A percentile compares a stretch with the other conserved stretches of the same genome.
phyloP scores from a whole-genome alignment of 2,329 filamentous ascomycete genomes.

The Curvularia spicifera region DNA sequence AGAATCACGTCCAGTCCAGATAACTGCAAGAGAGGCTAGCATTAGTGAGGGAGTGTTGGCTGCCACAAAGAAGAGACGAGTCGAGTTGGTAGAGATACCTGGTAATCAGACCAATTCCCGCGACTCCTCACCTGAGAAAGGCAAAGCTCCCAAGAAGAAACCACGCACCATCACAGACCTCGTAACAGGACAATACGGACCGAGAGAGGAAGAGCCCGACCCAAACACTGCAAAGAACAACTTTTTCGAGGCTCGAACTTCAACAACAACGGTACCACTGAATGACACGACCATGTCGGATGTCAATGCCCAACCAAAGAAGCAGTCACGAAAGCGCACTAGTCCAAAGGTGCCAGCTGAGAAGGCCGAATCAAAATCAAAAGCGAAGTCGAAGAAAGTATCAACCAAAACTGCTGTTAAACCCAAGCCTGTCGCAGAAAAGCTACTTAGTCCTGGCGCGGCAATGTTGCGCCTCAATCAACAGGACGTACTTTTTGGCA shows the following conservation, averaged over 20 bases:
- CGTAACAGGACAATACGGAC: constrained; percentile 45
- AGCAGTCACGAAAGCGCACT: constrained; percentile 31
- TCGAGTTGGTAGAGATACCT: constrained; percentile 42
- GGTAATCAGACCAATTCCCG: constrained; percentile 29
- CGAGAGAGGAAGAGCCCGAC: constrained; percentile 16
- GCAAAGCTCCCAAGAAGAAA: constrained; percentile 49
- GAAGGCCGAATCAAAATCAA: constrained; percentile 21
- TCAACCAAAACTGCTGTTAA: constrained; percentile 37
- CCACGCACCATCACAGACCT: constrained; percentile 50
- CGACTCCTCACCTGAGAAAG: constrained; percentile 39
- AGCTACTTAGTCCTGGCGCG: constrained; percentile 47
- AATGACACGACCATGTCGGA: constrained; percentile 29
- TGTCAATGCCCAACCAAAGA: constrained; percentile 19
- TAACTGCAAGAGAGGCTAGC: constrained; percentile 1
- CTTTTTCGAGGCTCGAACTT: constrained; percentile 35
- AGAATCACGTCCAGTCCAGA: constrained; percentile 21
- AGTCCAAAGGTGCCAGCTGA: constrained; percentile 22
- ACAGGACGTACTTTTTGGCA: constrained; percentile 51
- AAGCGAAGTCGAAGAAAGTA: constrained; percentile 30
- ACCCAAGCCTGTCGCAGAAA: constrained; percentile 39
- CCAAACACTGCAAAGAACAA: constrained; percentile 19
- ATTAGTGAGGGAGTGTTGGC: constrained; percentile 12
- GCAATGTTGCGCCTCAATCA: constrained; percentile 34
- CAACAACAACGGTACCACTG: constrained; percentile 32
- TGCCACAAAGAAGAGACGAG: constrained; percentile 37